These are phyloP conservation scores for Ophiocordyceps australis DNA, from an alignment of 2,329 filamentous ascomycete genomes.

Conservation along the genomic window DNA sequence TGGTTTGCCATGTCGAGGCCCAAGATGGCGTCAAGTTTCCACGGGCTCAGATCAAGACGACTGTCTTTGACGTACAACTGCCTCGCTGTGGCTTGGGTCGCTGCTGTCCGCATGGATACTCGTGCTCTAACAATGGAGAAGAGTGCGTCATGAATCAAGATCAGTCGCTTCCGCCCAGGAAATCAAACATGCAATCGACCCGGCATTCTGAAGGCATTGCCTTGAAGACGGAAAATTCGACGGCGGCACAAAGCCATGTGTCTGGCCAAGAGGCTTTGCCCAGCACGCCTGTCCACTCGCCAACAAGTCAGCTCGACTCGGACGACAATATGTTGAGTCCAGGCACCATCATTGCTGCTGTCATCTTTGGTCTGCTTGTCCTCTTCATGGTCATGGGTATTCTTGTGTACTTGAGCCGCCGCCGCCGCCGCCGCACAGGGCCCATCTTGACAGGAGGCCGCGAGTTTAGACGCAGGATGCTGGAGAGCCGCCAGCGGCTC, in stretches of 20 bases:
- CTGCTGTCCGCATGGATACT: slow-evolving; percentile 63
- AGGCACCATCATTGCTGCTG: slow-evolving; percentile 28
- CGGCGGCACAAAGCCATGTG: too few species aligned
- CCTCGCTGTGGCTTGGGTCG: slow-evolving; percentile 30
- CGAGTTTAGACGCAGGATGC: too few species aligned
- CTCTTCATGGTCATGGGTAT: slow-evolving; percentile 19
- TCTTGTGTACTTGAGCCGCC: slow-evolving; percentile 18
- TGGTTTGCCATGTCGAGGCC: slow-evolving; percentile 42
- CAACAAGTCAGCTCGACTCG: slow-evolving; percentile 4
- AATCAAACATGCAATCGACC: too few species aligned
- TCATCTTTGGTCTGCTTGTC: slow-evolving; percentile 24
- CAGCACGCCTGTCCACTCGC: slow-evolving; percentile 3
- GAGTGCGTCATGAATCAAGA: slow-evolving; percentile 34
- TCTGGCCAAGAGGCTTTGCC: slow-evolving; percentile 5
- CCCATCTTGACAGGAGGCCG: too few species aligned
- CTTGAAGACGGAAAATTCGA: too few species aligned
- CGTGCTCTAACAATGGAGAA: slow-evolving; percentile 28
- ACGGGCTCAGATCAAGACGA: slow-evolving; percentile 46
- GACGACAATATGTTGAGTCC: slow-evolving; percentile 16
- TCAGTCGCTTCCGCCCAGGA: slow-evolving; percentile 23
- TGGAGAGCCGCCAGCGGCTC: too few species aligned
- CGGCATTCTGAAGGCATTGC: too few species aligned
- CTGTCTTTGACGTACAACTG: slow-evolving; percentile 36
- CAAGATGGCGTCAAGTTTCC: slow-evolving; percentile 42
- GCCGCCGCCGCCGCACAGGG: slow-evolving; percentile 3